Evolutionary conservation across 2,329 filamentous ascomycete genomes (phyloP).

Genomic region (Aspergillus brunneoviolaceus): DNA sequence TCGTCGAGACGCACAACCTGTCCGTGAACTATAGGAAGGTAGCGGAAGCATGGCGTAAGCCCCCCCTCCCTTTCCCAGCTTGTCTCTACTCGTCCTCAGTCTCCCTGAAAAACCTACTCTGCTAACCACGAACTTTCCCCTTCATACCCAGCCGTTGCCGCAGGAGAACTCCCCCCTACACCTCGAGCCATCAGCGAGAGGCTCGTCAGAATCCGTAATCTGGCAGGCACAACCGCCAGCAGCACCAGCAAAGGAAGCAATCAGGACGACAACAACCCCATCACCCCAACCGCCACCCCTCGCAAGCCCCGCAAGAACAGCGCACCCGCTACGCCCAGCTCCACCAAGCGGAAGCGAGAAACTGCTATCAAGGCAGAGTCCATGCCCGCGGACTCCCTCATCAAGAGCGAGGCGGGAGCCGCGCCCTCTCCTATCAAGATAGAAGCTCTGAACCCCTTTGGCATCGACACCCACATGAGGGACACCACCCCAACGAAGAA

Average conservation of each 20-base stretch:
- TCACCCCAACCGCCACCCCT: conserved; percentile 13
- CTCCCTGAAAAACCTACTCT: neutral
- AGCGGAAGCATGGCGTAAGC: conserved; percentile 42
- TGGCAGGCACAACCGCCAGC: conserved; percentile 19
- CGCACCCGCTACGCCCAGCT: conserved; percentile 13
- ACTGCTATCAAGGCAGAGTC: conserved; percentile 1
- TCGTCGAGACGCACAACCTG: conserved; percentile 41
- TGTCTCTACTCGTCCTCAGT: too few relatives aligned
- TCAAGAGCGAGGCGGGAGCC: conserved; percentile 3
- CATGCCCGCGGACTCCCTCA: neutral
- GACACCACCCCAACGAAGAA: neutral
- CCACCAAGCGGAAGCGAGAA: conserved; percentile 20
- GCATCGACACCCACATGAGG: neutral
- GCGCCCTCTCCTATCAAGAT: conserved; percentile 12
- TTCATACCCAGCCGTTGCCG: conserved; percentile 14
- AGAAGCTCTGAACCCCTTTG: neutral
- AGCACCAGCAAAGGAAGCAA: conserved; percentile 17
- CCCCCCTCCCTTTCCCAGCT: too few relatives aligned
- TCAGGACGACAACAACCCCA: neutral
- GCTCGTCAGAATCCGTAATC: conserved; percentile 36
- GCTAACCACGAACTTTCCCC: neutral
- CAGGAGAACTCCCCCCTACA: conserved; percentile 31
- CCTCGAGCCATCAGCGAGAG: conserved; percentile 42
- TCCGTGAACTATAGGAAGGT: conserved; percentile 36
- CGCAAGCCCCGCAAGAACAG: conserved; percentile 13